Percentiles rank a stretch among this genome's conserved stretches.
Conservation (phyloP, 176 grass and related monocot species). For the Saccharum spontaneum region DNA sequence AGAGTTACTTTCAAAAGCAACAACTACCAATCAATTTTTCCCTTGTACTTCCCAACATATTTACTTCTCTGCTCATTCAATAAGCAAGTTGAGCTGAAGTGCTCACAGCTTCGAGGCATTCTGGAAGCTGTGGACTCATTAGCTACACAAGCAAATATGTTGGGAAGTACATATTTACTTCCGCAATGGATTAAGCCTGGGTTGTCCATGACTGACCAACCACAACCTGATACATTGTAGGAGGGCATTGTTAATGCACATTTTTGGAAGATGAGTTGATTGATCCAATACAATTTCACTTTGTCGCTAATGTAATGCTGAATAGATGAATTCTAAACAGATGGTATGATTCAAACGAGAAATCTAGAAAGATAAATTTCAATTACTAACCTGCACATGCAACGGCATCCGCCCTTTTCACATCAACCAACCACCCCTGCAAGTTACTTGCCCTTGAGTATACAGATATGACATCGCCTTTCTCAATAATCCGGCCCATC, state of each 20-base stretch:
- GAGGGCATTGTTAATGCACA: neutral
- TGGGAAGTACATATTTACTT: no score
- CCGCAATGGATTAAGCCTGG: neutral
- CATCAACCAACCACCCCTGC: slow-evolving; percentile 91
- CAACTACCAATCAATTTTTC: slow-evolving; percentile 4
- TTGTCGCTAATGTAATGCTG: neutral
- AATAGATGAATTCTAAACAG: slow-evolving; percentile 4
- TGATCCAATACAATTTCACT: neutral
- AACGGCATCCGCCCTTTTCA: slow-evolving; percentile 77
- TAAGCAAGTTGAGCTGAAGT: neutral
- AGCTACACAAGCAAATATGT: neutral
- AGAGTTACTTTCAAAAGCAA: neutral
- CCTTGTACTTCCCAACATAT: neutral
- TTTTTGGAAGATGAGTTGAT: neutral
- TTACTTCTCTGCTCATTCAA: neutral
- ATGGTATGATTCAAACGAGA: slow-evolving; percentile 23
- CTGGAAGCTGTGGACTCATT: neutral
- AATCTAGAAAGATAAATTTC: slow-evolving; percentile 20
- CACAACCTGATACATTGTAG: neutral
- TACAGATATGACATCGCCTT: slow-evolving; percentile 85
- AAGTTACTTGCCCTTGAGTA: slow-evolving; percentile 90
- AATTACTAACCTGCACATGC: slow-evolving; percentile 75
- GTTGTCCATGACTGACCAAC: neutral
- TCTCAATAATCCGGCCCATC: slow-evolving; percentile 86
- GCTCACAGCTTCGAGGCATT: neutral